These are phyloP conservation scores for Emergomyces orientalis DNA, from an alignment of 2,329 filamentous ascomycete species.

Conservation along the genomic window DNA sequence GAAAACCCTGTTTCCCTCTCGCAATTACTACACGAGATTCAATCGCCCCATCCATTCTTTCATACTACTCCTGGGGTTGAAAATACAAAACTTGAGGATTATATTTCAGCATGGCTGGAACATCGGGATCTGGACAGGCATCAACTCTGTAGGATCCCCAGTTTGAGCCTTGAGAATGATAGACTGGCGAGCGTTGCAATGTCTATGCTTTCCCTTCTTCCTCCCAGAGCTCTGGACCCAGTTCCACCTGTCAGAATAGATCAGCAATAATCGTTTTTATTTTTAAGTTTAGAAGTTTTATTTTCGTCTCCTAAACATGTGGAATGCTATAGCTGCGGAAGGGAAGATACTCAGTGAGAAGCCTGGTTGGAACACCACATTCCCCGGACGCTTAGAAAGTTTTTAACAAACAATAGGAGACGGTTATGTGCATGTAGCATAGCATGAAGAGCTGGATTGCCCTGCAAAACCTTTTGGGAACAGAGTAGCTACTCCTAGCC, in stretches of 20 bases:
- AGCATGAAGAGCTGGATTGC: no score
- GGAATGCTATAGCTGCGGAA: no score
- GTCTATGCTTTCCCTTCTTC: background rate
- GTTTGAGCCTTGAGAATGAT: background rate
- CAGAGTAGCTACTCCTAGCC: no score
- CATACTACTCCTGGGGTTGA: conserved; percentile 35
- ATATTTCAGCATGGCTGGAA: conserved; percentile 43
- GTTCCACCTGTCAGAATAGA: background rate
- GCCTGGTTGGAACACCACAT: no score
- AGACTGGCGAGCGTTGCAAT: background rate
- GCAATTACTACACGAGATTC: conserved; percentile 40
- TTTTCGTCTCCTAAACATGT: no score
- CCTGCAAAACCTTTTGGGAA: no score
- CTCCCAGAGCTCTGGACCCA: background rate
- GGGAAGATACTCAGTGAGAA: background rate
- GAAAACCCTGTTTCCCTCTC: conserved; percentile 39
- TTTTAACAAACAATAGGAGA: no score
- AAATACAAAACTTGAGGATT: conserved; percentile 40
- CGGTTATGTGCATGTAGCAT: no score
- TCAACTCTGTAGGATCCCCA: background rate
- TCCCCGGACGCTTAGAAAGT: no score
- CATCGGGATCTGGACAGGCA: conserved; percentile 42
- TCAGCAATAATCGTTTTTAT: background rate
- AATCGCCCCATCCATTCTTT: conserved; percentile 42
- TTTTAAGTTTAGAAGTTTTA: background rate